These are phyloP conservation scores for Schizopora paradoxa DNA, from an alignment of 1,284 basidiomycete species.

Conservation along the genomic window DNA sequence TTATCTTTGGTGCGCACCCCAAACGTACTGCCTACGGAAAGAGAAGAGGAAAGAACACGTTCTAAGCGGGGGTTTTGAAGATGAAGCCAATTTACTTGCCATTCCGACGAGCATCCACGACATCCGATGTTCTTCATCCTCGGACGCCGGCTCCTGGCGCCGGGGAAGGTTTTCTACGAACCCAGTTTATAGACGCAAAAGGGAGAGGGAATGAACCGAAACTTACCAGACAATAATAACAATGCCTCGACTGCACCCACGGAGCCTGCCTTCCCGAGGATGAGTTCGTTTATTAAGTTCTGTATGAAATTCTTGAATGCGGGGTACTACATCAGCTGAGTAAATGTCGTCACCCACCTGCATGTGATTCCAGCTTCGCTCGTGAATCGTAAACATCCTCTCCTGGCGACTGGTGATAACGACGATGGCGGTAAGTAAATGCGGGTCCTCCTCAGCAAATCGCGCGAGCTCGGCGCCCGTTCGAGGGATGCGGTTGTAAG, in stretches of 20 bases:
- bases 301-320: slow-evolving; percentile 22
- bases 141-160: slow-evolving; percentile 13
- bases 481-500: slow-evolving; percentile 31
- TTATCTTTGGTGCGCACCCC: too few species aligned
- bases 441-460: slow-evolving; percentile 33
- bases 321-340: too few species aligned
- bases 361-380: slow-evolving; percentile 22
- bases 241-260: slow-evolving; percentile 37
- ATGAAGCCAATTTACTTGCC: slow-evolving; percentile 21
- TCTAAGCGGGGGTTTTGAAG: too few species aligned
- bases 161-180: slow-evolving; percentile 15
- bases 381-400: slow-evolving; percentile 15
- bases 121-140: slow-evolving; percentile 30
- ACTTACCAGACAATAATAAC: slow-evolving; percentile 30
- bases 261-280: slow-evolving; percentile 29
- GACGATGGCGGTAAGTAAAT: slow-evolving; percentile 34
- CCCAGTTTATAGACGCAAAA: not conserved
- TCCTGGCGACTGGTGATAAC: slow-evolving; percentile 33
- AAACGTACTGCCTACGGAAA: too few species aligned
- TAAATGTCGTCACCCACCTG: slow-evolving; percentile 10
- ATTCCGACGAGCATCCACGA: slow-evolving; percentile 35
- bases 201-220: not conserved
- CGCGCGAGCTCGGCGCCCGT: slow-evolving; percentile 28
- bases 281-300: slow-evolving; percentile 29
- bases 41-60: too few species aligned